A percentile compares a stretch with the other conserved stretches of the same genome.
These are phyloP conservation scores for Hemileia vastatrix DNA, from an alignment of 1,284 basidiomycete species.

Conservation along the genomic window DNA sequence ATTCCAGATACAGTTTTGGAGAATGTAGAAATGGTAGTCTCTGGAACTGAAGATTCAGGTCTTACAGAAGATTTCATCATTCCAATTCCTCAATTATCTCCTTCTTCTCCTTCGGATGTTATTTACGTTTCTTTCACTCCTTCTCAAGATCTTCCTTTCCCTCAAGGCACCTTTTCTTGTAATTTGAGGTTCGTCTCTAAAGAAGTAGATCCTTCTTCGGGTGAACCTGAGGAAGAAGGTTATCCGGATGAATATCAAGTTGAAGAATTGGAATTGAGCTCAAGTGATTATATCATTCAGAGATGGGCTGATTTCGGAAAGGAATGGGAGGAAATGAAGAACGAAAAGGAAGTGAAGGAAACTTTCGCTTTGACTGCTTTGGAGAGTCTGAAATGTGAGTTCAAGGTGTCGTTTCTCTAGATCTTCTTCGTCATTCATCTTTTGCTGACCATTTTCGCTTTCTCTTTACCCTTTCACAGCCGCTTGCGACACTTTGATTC, in stretches of 20 bases:
- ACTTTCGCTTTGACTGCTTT: too few species aligned
- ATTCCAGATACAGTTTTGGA: constrained; percentile 93
- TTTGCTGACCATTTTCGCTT: too few species aligned
- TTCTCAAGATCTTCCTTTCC: constrained; percentile 63
- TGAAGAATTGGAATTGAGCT: constrained; percentile 85
- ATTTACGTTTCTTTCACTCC: constrained; percentile 92
- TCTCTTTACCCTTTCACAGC: constrained; percentile 1
- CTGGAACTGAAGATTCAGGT: constrained; percentile 61
- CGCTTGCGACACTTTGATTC: constrained; percentile 40
- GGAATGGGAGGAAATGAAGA: too few species aligned
- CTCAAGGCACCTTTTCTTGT: constrained; percentile 73
- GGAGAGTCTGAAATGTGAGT: too few species aligned
- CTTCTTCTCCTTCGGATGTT: constrained; percentile 62
- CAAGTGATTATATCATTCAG: constrained; percentile 84
- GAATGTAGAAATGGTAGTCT: constrained; percentile 90
- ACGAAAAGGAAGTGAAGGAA: too few species aligned
- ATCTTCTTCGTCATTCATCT: too few species aligned
- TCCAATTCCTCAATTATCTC: constrained; percentile 60
- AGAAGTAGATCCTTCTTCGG: constrained; percentile 87
- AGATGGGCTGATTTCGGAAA: constrained; percentile 79
- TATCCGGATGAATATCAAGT: constrained; percentile 98
- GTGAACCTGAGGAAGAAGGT: constrained; percentile 91
- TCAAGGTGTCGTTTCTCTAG: too few species aligned
- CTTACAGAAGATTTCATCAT: constrained; percentile 93
- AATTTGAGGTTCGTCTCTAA: constrained; percentile 91